Conservation (phyloP, 257 asterid genomes). For the Ligustrum vulgare region DNA sequence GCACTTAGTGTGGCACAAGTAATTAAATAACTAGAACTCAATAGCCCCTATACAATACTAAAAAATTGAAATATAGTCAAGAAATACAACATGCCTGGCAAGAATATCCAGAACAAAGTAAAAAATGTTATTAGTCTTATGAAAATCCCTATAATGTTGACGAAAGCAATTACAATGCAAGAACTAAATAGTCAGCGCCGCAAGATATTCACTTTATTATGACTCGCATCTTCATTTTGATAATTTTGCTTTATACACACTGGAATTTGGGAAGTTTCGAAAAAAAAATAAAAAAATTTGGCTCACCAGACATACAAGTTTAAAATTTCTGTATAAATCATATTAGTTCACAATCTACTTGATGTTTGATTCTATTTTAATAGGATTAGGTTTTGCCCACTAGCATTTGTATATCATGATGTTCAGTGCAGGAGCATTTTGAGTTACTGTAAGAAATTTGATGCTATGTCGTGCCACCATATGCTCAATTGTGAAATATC, state of each 20-base stretch:
- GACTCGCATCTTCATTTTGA: not conserved
- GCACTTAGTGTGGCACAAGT: not conserved
- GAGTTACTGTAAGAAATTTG: conserved; percentile 9
- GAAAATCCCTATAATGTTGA: not conserved
- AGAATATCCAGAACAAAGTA: not conserved
- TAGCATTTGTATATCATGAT: conserved; percentile 8
- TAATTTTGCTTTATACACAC: not conserved
- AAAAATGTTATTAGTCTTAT: not conserved
- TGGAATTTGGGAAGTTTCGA: conserved; percentile 1
- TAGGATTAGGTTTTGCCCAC: not conserved
- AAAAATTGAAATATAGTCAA: not conserved
- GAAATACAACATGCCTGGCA: not conserved
- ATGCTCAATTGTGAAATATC: not conserved
- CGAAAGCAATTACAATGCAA: not conserved
- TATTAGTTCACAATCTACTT: not conserved
- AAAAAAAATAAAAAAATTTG: not conserved
- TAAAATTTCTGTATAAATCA: not conserved
- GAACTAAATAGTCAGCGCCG: not conserved
- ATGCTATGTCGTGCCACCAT: not conserved
- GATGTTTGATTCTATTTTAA: not conserved
- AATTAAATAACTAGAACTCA: not conserved
- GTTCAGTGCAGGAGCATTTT: not conserved
- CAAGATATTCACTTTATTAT: not conserved
- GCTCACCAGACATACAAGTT: not conserved
- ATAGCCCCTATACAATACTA: not conserved